Conservation (phyloP, 2,329 filamentous ascomycete species). For the Colletotrichum camelliae region DNA sequence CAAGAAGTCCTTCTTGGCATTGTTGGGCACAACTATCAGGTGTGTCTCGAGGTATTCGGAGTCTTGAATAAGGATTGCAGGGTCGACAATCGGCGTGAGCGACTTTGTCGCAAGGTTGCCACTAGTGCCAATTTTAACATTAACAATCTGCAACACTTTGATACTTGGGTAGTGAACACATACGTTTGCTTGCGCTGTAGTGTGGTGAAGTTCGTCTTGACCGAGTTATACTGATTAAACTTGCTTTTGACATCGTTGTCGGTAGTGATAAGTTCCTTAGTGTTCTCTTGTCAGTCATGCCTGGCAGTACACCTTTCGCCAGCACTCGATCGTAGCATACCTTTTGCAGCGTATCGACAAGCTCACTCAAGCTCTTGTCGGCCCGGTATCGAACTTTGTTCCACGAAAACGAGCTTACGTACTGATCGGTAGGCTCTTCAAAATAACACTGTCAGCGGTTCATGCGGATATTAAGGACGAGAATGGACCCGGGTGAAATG, state of each 20-base stretch:
- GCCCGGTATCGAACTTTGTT: constrained; percentile 97
- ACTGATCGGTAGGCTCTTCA: constrained; percentile 92
- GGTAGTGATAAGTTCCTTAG: constrained; percentile 87
- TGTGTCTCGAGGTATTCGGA: constrained; percentile 98
- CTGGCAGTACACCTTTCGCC: not conserved
- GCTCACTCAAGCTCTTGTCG: constrained; percentile 86
- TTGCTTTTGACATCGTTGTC: constrained; percentile 97
- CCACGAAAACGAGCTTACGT: constrained; percentile 88
- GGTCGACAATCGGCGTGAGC: constrained; percentile 86
- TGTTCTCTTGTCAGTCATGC: not conserved
- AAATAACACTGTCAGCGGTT: constrained; percentile 27
- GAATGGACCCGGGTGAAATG: not conserved
- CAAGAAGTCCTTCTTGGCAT: constrained; percentile 84
- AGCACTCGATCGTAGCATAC: constrained; percentile 43
- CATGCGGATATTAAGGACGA: constrained; percentile 1
- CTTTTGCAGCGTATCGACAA: constrained; percentile 89
- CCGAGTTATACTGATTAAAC: constrained; percentile 90
- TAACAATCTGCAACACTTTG: not conserved
- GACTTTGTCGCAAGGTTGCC: constrained; percentile 96
- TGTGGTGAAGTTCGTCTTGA: constrained; percentile 82
- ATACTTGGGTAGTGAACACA: constrained; percentile 30
- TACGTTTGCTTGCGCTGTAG: constrained; percentile 90
- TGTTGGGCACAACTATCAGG: constrained; percentile 84
- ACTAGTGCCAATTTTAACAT: constrained; percentile 45
- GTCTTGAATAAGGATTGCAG: constrained; percentile 79